A percentile compares a stretch with the other conserved stretches of the same genome.
Evolutionary conservation across 73 alveolate genomes (phyloP).

Genomic region (Uronychia setigera): DNA sequence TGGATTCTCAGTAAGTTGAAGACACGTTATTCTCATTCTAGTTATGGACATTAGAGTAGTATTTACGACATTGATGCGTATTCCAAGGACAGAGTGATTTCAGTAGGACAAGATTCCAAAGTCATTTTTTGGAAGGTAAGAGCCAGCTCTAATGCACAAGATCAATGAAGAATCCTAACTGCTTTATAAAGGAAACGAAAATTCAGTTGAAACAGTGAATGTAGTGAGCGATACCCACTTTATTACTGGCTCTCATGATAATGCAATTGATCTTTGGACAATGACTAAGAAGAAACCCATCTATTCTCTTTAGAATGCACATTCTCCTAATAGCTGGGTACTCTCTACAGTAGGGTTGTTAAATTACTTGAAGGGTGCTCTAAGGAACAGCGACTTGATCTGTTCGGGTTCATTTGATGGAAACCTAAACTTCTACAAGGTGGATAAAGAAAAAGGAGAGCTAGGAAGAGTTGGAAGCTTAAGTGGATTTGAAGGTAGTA

Average conservation of each 20-base stretch:
- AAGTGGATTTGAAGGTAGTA: conserved; percentile 33
- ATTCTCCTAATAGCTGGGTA: conserved; percentile 48
- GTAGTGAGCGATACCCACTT: conserved; percentile 57
- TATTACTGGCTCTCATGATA: conserved; percentile 61
- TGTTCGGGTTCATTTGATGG: conserved; percentile 66
- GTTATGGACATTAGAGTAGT: conserved; percentile 65
- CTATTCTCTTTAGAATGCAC: conserved; percentile 30
- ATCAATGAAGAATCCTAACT: conserved; percentile 67
- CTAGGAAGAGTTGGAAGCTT: conserved; percentile 10
- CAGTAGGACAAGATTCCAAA: conserved; percentile 64
- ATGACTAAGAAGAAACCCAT: conserved; percentile 76
- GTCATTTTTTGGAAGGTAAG: conserved; percentile 70
- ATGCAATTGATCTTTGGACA: conserved; percentile 61
- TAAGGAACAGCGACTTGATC: conserved; percentile 60
- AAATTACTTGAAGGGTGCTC: not conserved
- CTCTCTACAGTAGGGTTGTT: conserved; percentile 25
- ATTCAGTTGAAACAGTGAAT: conserved; percentile 46
- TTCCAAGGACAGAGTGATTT: conserved; percentile 55
- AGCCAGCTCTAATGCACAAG: not conserved
- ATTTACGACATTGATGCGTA: conserved; percentile 56
- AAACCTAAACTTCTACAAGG: conserved; percentile 39
- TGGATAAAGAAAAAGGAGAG: conserved; percentile 44
- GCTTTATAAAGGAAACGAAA: conserved; percentile 61
- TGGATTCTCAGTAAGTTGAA: conserved; percentile 52
- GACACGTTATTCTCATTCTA: not conserved